Percentiles rank a stretch among this genome's conserved stretches.
Evolutionary conservation across 768 basidiomycete genomes (phyloP).

Genomic region (Leccinum ochraceum): DNA sequence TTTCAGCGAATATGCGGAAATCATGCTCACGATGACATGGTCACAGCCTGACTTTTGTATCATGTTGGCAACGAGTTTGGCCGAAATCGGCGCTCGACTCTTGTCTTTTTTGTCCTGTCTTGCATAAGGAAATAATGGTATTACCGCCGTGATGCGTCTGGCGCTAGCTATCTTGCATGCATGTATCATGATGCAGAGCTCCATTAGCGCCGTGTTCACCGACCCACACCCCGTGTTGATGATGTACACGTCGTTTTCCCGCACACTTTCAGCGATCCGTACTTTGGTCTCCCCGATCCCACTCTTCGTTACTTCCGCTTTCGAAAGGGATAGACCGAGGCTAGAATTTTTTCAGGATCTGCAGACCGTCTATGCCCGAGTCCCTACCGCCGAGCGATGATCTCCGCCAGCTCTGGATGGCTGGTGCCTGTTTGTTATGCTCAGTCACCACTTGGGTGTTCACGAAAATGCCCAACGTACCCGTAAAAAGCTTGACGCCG

Average conservation of each 20-base stretch:
- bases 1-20: not conserved
- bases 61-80: conserved; percentile 98
- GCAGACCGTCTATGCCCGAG: conserved; percentile 12
- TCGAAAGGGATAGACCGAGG: conserved; percentile 86
- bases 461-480: conserved; percentile 35
- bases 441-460: conserved; percentile 1
- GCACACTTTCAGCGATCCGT: conserved; percentile 91
- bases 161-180: conserved; percentile 99
- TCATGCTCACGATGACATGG: conserved; percentile 85
- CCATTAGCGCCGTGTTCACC: conserved; percentile 95
- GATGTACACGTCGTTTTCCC: conserved; percentile 98
- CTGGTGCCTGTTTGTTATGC: conserved; percentile 67
- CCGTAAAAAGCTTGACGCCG: conserved; percentile 61
- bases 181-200: conserved; percentile 98
- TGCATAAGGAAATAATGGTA: conserved; percentile 96
- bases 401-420: conserved; percentile 93
- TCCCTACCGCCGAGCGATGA: conserved; percentile 84
- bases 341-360: conserved; percentile 45
- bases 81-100: conserved; percentile 95
- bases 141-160: conserved; percentile 96
- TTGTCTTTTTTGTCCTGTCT: conserved; percentile 99
- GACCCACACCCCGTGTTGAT: conserved; percentile 88
- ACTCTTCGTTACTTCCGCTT: conserved; percentile 84
- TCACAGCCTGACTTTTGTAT: conserved; percentile 90
- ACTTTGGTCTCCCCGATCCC: conserved; percentile 92